Conservation (phyloP, 257 asterid genomes). For the Nemophila menziesii region DNA sequence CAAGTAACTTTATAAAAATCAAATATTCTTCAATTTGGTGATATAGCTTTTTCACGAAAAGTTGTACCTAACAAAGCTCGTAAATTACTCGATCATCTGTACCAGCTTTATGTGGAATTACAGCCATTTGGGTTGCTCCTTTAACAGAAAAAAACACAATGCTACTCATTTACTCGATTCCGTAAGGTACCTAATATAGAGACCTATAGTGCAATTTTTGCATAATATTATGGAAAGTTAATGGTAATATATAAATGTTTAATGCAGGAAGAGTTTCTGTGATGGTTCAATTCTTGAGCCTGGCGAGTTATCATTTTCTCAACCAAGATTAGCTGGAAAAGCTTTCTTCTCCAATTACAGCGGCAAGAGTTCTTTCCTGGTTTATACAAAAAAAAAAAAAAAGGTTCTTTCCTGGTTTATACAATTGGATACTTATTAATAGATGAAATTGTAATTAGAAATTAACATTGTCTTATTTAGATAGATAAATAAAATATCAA, state of each 20-base stretch:
- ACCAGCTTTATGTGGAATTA: slow-evolving; percentile 11
- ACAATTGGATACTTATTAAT: too few relatives aligned
- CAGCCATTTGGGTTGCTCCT: slow-evolving; percentile 13
- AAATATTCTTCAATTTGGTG: slow-evolving; percentile 8
- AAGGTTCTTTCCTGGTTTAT: too few relatives aligned
- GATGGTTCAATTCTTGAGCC: background rate
- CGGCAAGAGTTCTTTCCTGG: slow-evolving; percentile 5
- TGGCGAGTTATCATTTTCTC: slow-evolving; percentile 13
- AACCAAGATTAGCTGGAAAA: slow-evolving; percentile 9
- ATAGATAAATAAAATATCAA: too few relatives aligned
- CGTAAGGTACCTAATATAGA: slow-evolving; percentile 5
- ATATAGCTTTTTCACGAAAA: slow-evolving; percentile 3
- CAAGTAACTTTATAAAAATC: background rate
- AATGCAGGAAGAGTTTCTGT: slow-evolving; percentile 11
- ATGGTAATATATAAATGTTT: background rate
- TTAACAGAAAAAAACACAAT: slow-evolving; percentile 10
- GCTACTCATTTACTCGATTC: slow-evolving; percentile 8
- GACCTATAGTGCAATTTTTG: background rate
- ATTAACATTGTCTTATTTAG: too few relatives aligned
- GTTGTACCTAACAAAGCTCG: background rate
- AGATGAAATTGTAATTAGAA: too few relatives aligned
- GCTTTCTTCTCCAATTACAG: slow-evolving; percentile 2
- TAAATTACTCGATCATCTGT: background rate
- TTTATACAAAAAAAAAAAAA: too few relatives aligned
- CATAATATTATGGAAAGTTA: too few relatives aligned